Base-by-base conservation (phyloP, 495 filamentous ascomycete species). In the Beverwykella pulmonaria region DNA sequence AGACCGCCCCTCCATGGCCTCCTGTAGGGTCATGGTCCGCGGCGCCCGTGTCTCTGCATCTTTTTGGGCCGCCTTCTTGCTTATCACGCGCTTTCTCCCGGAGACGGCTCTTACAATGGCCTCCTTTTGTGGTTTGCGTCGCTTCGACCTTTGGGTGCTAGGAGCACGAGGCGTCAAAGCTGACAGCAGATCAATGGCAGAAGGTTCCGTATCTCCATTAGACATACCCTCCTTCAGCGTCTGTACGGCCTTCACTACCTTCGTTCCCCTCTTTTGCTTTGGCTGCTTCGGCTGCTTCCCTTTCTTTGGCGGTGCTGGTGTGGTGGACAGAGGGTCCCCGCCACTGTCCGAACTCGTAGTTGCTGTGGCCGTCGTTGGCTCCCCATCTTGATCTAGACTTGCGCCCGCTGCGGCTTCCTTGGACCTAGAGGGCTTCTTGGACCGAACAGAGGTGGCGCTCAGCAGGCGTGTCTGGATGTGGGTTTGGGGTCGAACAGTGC, bases 1-100 rank as follows among this genome's bases (percentile, higher is more conserved):
- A 44, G 39, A 44, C 8, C 39, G 39, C 15, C 22, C 61, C 23
- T 57, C 22, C 25, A 64, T 34, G 4, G 61, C 61, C 26, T 64
- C 41, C 52, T 57, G 47, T 15, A 64, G 36, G 25, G 15, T 56
- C 27, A n/a, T 64, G 25, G 60, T n/a, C n/a, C n/a, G n/a, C n/a
- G n/a, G n/a, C n/a, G n/a, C n/a, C n/a, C n/a, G n/a, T n/a, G n/a
- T n/a, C n/a, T n/a, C n/a, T n/a, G n/a, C n/a, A n/a, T n/a, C 27
- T 60, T 17, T 7, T 19, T 22, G 6, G 49, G 49, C 17, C n/a
- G n/a, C 50, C n/a, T 29, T 25, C 19, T 4, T 19, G 29, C 10
- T 22, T 17, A 41, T 25, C 55, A 19, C 23, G 25, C 36, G 20
- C 32, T 34, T 34, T 34, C 32, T 34, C 12, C 5, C 32, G 32